Base-by-base conservation (phyloP, 106 monocot species). In the Platanthera zijinensis region DNA sequence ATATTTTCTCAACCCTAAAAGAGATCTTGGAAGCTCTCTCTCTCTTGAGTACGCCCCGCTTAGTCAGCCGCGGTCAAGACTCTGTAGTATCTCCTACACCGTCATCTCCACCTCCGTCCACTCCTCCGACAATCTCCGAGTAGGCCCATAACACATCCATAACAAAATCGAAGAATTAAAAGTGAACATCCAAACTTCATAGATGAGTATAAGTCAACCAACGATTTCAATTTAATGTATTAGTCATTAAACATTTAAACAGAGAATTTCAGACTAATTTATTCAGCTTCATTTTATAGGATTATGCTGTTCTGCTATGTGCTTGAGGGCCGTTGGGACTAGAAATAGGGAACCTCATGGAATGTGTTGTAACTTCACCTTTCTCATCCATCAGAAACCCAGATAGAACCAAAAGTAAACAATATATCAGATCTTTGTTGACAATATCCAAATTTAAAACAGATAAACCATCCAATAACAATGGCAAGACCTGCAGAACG, bases 401-500 rank as follows among this genome's bases (percentile, higher is more conserved):
- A 78, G 99, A 92, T 22, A 99, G 80, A 47, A 92, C 89, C 61
- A 99, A 75, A 62, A 99, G 78, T 5, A 92, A 73, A 62, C 82
- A 82, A 78, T 99, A 99, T 51, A 88, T 69, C 51, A 99, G 72
- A 80, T 94, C 90, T 81, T 94, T 94, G 78, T 90, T 83, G 18
- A 52, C 12, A 82, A 75, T 51, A 74, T 92, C 90, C 17, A 49
- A 14, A 83, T 82, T 76, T 52, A 91, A 62, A 10, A 79, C 66
- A 81, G 85, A 77, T 80, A 99, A 84, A 57, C 77, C 72, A 76
- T 90, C 92, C 64, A 90, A 77, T 63, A 99, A 48, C 11, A 85
- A 53, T 47, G 87, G 90, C 72, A 94, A 57, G 18, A 99, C 79
- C 99, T 99, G 86, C 84, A 87, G 57, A 83, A 83, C 13, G 39